Evolutionary conservation across 108 stramenopile species (phyloP).

Genomic region (Hondaea fermentalgiana): DNA sequence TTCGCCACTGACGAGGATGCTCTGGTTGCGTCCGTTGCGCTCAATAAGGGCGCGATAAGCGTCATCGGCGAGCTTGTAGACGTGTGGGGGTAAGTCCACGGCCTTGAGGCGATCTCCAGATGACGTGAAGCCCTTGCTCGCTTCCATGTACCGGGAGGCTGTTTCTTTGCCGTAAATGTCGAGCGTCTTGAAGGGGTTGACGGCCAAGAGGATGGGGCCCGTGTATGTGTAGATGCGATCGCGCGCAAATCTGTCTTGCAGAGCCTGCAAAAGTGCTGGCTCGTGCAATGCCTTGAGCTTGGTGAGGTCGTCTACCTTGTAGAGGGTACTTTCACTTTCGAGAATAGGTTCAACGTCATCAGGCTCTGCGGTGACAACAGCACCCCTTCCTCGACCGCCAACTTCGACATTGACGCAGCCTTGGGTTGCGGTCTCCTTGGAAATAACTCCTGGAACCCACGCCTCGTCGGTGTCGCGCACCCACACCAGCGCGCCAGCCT

Average conservation of each 20-base stretch:
- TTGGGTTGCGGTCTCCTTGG: not conserved
- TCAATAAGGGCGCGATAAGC: conserved; percentile 68
- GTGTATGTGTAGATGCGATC: conserved; percentile 44
- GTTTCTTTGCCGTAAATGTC: conserved; percentile 38
- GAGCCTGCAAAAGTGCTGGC: conserved; percentile 85
- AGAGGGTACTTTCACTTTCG: not conserved
- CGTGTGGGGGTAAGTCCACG: conserved; percentile 26
- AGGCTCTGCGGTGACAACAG: not conserved
- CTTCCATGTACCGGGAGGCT: conserved; percentile 32
- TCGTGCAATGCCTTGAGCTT: conserved; percentile 91
- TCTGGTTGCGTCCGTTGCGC: conserved; percentile 48
- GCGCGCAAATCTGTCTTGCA: conserved; percentile 68
- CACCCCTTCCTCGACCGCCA: not conserved
- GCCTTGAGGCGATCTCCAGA: conserved; percentile 12
- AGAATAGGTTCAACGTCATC: not conserved
- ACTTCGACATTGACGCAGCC: not conserved
- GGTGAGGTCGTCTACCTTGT: conserved; percentile 70
- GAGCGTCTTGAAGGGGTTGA: conserved; percentile 53
- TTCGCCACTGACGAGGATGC: conserved; percentile 85
- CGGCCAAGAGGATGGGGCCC: conserved; percentile 52
- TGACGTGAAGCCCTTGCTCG: conserved; percentile 19
- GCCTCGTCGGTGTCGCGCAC: not conserved
- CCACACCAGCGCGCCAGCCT: conserved; percentile 10
- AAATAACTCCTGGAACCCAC: not conserved
- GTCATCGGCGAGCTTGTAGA: conserved; percentile 68